phyloP scores from a whole-genome alignment of 306 rosid species.

The Prunus armeniaca region DNA sequence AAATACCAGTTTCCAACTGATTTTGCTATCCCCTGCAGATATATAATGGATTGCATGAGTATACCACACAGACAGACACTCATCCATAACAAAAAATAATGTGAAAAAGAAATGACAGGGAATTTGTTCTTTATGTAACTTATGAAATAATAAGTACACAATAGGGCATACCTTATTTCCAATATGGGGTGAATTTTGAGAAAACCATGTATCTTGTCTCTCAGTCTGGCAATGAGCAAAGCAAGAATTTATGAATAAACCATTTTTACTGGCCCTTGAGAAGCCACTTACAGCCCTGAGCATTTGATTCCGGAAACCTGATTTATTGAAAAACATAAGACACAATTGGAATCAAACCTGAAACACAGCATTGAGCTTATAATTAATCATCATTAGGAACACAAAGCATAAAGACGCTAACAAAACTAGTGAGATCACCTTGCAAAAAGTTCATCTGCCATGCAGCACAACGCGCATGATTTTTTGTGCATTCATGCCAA shows the following conservation, averaged over 20 bases:
- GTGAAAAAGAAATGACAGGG: background rate
- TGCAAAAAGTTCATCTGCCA: slow-evolving; percentile 71
- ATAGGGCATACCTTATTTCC: slow-evolving; percentile 54
- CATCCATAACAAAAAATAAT: background rate
- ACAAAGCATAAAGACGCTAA: background rate
- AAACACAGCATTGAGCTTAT: background rate
- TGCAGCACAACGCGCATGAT: slow-evolving; percentile 54
- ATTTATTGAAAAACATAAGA: background rate
- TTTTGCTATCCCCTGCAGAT: slow-evolving; percentile 68
- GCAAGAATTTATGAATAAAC: slow-evolving; percentile 79
- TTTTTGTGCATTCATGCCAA: slow-evolving; percentile 81
- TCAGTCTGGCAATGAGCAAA: slow-evolving; percentile 93
- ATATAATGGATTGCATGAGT: background rate
- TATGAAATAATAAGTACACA: background rate
- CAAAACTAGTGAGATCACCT: slow-evolving; percentile 36
- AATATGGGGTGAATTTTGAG: slow-evolving; percentile 65
- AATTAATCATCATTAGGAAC: slow-evolving; percentile 3
- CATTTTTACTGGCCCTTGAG: slow-evolving; percentile 58
- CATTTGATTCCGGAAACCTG: slow-evolving; percentile 89
- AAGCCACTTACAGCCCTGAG: slow-evolving; percentile 50
- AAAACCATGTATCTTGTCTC: slow-evolving; percentile 91
- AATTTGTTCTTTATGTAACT: background rate
- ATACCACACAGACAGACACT: background rate
- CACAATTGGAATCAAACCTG: background rate
- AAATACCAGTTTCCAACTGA: slow-evolving; percentile 95